phyloP scores from a whole-genome alignment of 208 protist species.

The Trichomonas tenax region DNA sequence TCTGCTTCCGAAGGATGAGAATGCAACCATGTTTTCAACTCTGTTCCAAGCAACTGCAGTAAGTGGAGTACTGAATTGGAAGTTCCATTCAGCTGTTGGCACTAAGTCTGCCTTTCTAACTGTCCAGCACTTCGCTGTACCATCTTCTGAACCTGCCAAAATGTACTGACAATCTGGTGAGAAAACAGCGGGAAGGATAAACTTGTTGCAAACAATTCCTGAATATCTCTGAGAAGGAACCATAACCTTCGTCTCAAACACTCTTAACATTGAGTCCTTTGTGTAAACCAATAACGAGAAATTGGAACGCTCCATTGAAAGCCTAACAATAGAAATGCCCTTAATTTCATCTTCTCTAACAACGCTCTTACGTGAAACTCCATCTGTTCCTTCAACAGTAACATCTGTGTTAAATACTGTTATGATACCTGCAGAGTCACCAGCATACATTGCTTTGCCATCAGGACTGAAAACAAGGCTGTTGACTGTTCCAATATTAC shows the following conservation, averaged over 20 bases:
- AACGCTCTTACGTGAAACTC: background rate
- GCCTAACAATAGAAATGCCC: background rate
- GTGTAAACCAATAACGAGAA: background rate
- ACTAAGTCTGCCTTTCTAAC: background rate
- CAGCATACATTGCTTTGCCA: background rate
- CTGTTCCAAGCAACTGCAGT: slow-evolving; percentile 12
- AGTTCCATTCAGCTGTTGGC: background rate
- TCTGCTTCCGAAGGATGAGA: background rate
- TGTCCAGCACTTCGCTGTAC: background rate
- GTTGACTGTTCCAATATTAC: background rate
- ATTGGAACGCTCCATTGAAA: background rate
- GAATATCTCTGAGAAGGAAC: background rate
- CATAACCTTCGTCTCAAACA: slow-evolving; percentile 16
- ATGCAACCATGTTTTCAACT: slow-evolving; percentile 18
- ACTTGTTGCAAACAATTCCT: background rate
- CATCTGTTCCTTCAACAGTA: background rate
- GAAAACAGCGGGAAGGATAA: background rate
- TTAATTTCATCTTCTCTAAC: background rate
- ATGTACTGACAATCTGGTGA: background rate
- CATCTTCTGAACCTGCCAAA: slow-evolving; percentile 1
- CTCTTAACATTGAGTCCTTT: background rate
- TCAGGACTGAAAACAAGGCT: background rate
- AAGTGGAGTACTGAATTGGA: background rate
- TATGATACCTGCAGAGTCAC: background rate
- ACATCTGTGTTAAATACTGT: background rate